Base-by-base conservation (phyloP, 306 rosid genomes). In the Vigna trinervia region DNA sequence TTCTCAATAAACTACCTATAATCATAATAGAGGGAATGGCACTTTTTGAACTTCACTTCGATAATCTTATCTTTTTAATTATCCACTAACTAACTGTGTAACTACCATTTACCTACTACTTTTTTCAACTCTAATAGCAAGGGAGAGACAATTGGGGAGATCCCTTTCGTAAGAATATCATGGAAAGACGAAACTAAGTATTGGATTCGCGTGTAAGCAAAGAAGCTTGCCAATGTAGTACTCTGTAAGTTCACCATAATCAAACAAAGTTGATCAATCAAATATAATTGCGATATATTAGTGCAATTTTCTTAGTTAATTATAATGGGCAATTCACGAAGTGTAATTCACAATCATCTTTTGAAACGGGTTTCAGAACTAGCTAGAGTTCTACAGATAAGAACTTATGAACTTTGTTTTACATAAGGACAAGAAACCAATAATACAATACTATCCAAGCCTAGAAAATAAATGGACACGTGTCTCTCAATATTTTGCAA, bases 401-500 rank as follows among this genome's bases (percentile, higher is more conserved):
- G 20, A 19, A 14, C 22, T 74, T 20, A 20, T 45, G 52, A 61
- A 34, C 48, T 71, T 71, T n/a, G 78, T 50, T 12, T 48, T 66
- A 56, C 28, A 26, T 15, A 32, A 76, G 69, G 59, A 69, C 81
- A 75, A 75, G 54, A 80, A 46, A 59, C 51, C 76, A 56, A 54
- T 28, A 67, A 58, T 64, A 76, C 43, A 64, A 54, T 20, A 61
- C 38, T 20, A 53, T 63, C 53, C 43, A 69, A 30, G 51, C 77
- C 51, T 61, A 69, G 57, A 10, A 63, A 71, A 71, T 71, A 71
- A 20, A 63, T 38, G 47, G 39, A 71, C 71, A 77, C 58, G 51
- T 60, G 58, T 74, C 80, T 26, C 46, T 72, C 67, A 48, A 46
- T 57, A 54, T 34, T 66, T 85, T 76, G 90, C 88, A 41, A 89